Conservation (phyloP, 805 yeast species). For the Grigorovia humatica region DNA sequence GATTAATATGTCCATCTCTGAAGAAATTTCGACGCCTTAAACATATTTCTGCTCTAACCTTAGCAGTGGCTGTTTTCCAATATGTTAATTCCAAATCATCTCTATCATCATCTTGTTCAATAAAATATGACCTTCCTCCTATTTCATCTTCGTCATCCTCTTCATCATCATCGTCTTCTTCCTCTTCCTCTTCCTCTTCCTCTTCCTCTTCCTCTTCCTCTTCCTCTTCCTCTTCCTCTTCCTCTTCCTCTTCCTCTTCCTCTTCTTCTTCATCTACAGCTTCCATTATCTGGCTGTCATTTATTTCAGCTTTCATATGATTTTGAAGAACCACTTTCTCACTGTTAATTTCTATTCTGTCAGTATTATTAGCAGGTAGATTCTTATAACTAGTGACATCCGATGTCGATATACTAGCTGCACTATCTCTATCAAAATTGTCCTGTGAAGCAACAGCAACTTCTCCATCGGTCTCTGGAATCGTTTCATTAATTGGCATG, state of each 20-base stretch:
- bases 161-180: slow-evolving; percentile 34
- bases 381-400: too few species aligned
- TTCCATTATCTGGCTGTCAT: too few species aligned
- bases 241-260: neutral
- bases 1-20: slow-evolving; percentile 45
- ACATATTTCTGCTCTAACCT: slow-evolving; percentile 67
- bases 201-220: slow-evolving; percentile 11
- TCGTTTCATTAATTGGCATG: neutral
- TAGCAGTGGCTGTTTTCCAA: slow-evolving; percentile 79
- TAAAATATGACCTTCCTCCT: slow-evolving; percentile 32
- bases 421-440: slow-evolving; percentile 7
- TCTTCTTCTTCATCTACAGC: slow-evolving; percentile 1
- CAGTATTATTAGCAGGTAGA: too few species aligned
- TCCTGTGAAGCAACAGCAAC: slow-evolving; percentile 15
- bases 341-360: too few species aligned
- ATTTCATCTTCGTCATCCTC: slow-evolving; percentile 37
- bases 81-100: slow-evolving; percentile 68
- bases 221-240: neutral
- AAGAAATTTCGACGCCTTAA: slow-evolving; percentile 58
- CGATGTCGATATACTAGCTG: too few species aligned
- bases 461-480: neutral
- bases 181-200: slow-evolving; percentile 22
- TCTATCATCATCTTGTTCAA: slow-evolving; percentile 46
- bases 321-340: too few species aligned
- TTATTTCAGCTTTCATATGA: too few species aligned